Base-by-base conservation (phyloP, 805 yeast species). In the Starmerella apicola region DNA sequence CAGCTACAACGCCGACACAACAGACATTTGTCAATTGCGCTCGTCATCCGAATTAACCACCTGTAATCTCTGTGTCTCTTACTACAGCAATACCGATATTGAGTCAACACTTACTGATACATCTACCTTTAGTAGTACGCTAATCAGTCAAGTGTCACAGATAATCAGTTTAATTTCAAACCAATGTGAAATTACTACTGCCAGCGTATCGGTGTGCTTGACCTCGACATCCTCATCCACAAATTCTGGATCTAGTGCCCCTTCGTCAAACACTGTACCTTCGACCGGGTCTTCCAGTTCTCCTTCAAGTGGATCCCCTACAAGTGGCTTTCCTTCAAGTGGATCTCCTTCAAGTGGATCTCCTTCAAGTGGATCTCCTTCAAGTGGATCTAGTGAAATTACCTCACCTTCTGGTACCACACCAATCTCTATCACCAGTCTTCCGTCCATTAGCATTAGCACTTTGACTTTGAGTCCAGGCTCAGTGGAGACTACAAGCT, bases 21-120 rank as follows among this genome's bases (percentile, higher is more conserved):
- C 17, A 8, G 16, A 34, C 22, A 26, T 36, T 4, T 30, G 22
- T 6, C 17, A 23, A 7, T n/a, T 28, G 31, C 12, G 31, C 12
- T 10, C 31, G 16, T 5, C 16, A n/a, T 8, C 34, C 6, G 15
- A 23, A 19, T 13, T 29, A 5, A 22, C 27, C 6, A 30, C 6
- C 15, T 36, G 39, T 16, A 22, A 36, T 20, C 34, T 36, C 16
- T 36, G 39, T 20, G 15, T 18, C 6, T 36, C 39, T 5, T 36
- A 27, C 34, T 36, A 36, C 22, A 23, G 29, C 4, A 23, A 36
- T 16, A 5, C 33, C 7, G 27, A 20, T 18, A 32, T 36, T 13
- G 17, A 5, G 12, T 5, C 22, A 4, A 10, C 25, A 10, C 4
- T 36, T 5, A 12, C 26, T 8, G 36, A 15, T 22, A 21, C 26